A percentile compares a stretch with the other conserved stretches of the same genome.
These are phyloP conservation scores for Corchorus olitorius DNA, from an alignment of 345 rosid genomes.

Conservation along the genomic window DNA sequence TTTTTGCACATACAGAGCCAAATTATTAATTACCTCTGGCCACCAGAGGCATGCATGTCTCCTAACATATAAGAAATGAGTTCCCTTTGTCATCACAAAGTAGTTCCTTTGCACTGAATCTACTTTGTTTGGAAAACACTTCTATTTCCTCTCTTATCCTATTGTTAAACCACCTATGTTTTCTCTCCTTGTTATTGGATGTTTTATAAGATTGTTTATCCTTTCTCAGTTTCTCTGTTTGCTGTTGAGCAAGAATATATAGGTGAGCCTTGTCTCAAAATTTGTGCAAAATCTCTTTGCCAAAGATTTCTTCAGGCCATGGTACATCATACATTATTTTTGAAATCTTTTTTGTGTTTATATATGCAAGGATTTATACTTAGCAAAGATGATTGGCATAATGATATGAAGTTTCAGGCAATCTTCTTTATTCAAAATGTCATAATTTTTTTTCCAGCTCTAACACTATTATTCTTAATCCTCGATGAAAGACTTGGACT, in stretches of 20 bases:
- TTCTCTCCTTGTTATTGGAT: neutral
- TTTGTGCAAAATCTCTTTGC: neutral
- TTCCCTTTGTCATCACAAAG: neutral
- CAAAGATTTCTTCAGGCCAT: neutral
- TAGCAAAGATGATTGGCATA: neutral
- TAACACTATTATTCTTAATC: neutral
- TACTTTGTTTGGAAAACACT: slow-evolving; percentile 1
- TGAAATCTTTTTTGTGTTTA: neutral
- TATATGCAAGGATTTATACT: neutral
- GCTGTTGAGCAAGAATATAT: neutral
- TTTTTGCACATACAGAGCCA: slow-evolving; percentile 13
- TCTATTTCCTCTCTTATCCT: neutral
- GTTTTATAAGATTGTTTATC: neutral
- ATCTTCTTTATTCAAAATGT: neutral
- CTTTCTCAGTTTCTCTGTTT: neutral
- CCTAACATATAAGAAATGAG: neutral
- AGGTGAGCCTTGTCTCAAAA: neutral
- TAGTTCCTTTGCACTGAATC: neutral
- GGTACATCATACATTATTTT: neutral
- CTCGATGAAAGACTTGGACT: neutral
- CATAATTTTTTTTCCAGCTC: slow-evolving; percentile 4
- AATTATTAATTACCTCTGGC: slow-evolving; percentile 20
- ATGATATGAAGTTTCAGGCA: neutral
- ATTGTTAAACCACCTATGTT: neutral
- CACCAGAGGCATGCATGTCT: slow-evolving; percentile 17